Conservation (phyloP, 1,284 basidiomycete species). For the Marasmius oreades region DNA sequence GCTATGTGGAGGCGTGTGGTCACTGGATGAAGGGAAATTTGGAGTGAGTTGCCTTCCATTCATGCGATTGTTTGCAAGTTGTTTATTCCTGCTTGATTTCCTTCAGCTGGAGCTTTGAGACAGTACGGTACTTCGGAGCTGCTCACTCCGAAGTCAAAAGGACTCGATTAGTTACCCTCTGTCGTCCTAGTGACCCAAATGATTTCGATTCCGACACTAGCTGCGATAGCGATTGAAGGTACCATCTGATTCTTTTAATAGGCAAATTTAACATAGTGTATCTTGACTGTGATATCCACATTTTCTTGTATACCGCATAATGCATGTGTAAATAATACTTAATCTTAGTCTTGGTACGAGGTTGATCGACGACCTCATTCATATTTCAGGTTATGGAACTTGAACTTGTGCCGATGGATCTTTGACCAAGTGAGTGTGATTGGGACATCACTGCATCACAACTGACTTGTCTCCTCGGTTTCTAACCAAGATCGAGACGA, state of each 20-base stretch:
- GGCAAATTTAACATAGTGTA: neutral
- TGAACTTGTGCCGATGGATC: neutral
- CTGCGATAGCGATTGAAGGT: conserved; percentile 7
- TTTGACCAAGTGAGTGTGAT: too few species aligned
- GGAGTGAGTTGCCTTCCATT: conserved; percentile 28
- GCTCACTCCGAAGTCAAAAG: conserved; percentile 42
- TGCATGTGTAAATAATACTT: neutral
- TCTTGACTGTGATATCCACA: neutral
- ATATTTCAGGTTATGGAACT: neutral
- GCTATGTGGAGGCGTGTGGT: conserved; percentile 44
- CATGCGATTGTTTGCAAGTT: conserved; percentile 8
- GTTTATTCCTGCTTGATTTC: conserved; percentile 20
- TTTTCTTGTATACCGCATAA: neutral
- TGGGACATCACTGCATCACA: too few species aligned
- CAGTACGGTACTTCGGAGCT: conserved; percentile 53
- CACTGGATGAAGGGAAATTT: conserved; percentile 50
- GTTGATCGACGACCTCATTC: too few species aligned
- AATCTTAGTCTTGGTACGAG: too few species aligned
- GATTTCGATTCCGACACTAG: conserved; percentile 9
- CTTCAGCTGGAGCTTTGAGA: conserved; percentile 55
- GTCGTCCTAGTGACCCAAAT: conserved; percentile 25
- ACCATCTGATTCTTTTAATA: too few species aligned
- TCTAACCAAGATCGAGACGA: neutral
- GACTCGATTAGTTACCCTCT: conserved; percentile 41
- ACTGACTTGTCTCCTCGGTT: too few species aligned